Percentiles rank a stretch among this genome's conserved stretches.
phyloP scores from a whole-genome alignment of 306 rosid species.

The Begonia loranthoides region DNA sequence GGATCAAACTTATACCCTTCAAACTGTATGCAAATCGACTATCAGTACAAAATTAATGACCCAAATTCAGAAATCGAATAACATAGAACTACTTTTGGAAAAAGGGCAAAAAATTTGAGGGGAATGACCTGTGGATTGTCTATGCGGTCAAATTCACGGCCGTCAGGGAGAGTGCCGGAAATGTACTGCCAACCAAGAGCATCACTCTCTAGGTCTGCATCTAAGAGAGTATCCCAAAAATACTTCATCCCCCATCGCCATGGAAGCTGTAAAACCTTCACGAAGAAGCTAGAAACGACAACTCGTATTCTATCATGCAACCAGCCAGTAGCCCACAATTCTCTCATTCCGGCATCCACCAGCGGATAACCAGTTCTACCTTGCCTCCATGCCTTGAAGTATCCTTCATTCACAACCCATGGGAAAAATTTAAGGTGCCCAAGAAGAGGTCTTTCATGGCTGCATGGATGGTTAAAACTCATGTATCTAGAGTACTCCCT shows the following conservation, averaged over 20 bases:
- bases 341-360: conserved; percentile 99
- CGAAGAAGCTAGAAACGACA: conserved; percentile 88
- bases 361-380: conserved; percentile 95
- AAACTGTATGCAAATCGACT: conserved; percentile 33
- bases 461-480: conserved; percentile 76
- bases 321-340: conserved; percentile 98
- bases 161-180: conserved; percentile 79
- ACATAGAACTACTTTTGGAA: too few relatives aligned
- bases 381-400: conserved; percentile 94
- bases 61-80: too few relatives aligned
- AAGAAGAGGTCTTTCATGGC: conserved; percentile 83
- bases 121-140: conserved; percentile 86
- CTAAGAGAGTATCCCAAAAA: conserved; percentile 96
- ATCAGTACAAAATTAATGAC: conserved; percentile 2
- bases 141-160: conserved; percentile 82
- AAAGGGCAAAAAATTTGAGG: too few relatives aligned
- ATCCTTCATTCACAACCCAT: conserved; percentile 59
- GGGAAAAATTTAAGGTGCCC: conserved; percentile 78
- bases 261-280: conserved; percentile 92
- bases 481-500: conserved; percentile 89
- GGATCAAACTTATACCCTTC: conserved; percentile 86
- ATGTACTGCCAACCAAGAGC: conserved; percentile 98
- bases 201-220: conserved; percentile 94
- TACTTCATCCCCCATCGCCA: conserved; percentile 99
- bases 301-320: conserved; percentile 88